Base-by-base conservation (phyloP, 1,284 basidiomycete species). In the Bondarzewia mesenterica region DNA sequence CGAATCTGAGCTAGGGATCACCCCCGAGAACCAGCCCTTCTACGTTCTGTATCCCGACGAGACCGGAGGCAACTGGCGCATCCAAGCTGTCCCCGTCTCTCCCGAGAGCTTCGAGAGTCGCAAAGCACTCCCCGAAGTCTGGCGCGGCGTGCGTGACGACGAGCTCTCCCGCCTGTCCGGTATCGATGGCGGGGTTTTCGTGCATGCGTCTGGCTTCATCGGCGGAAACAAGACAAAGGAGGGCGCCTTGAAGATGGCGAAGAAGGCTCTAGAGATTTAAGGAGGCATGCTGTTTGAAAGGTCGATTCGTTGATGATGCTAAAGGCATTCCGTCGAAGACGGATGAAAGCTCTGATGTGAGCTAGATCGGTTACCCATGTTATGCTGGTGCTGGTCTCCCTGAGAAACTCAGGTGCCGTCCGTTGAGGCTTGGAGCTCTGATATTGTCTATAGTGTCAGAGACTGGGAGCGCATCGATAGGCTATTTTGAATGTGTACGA, bases 161-260 rank as follows among this genome's bases (percentile, higher is more conserved):
- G 75, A 78, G 44, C 71, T 99, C 40, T 85, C 82, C 42, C 70
- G 82, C 55, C 67, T 82, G 12, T 82, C 81, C 10, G 92, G 91
- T 2, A 83, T 98, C 53, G 77, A 80, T 0, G 91, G 85, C 1
- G 80, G 93, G 47, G 81, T 97, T 49, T 99, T 99, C 63, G 85
- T 94, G 23, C 95, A 99, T 68, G 90, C 93, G 1, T 88, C 85
- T 51, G 95, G 95, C 3, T 99, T 99, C 64, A 98, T 94, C 60
- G 96, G 93, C 59, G 93, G 93, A n/a, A 93, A 95, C 65, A 80
- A 86, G 63, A 94, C 93, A 3, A 89, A 81, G 67, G 86, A 91
- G 29, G 95, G 95, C 16, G 91, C 86, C 0, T 65, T 98, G 53
- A 68, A 75, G 57, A 83, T 98, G 69, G 93, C 93, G 1, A 74